Conservation (phyloP, 768 basidiomycete species). For the Vararia minispora region DNA sequence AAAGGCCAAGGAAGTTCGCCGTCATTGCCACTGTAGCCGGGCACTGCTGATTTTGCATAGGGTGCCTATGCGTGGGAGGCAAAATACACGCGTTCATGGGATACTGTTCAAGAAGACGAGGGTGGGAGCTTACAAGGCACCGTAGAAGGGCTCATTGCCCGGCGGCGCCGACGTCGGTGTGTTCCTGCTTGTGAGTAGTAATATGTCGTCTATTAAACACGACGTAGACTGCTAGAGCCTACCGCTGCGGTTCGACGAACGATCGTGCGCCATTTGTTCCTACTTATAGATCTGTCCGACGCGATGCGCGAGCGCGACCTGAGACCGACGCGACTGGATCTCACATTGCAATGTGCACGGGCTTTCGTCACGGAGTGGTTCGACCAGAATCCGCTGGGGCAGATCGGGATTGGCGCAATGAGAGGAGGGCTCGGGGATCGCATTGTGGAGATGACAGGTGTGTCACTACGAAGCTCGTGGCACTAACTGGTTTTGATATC, state of each 20-base stretch:
- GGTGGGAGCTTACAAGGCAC: constrained; percentile 82
- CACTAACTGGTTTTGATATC: neutral
- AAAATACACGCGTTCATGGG: constrained; percentile 90
- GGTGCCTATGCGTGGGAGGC: constrained; percentile 96
- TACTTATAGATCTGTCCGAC: constrained; percentile 84
- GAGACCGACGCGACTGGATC: constrained; percentile 87
- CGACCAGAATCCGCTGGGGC: constrained; percentile 97
- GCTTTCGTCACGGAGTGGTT: constrained; percentile 97
- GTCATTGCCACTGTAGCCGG: neutral
- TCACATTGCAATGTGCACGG: constrained; percentile 81
- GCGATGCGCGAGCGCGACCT: constrained; percentile 96
- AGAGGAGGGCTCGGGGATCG: constrained; percentile 85
- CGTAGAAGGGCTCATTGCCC: constrained; percentile 81
- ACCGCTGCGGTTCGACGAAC: constrained; percentile 82
- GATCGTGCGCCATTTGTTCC: constrained; percentile 90
- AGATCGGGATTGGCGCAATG: constrained; percentile 93
- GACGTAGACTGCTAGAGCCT: constrained; percentile 66
- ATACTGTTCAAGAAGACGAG: constrained; percentile 94
- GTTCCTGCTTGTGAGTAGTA: constrained; percentile 13
- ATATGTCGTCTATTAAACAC: constrained; percentile 1
- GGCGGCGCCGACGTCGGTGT: constrained; percentile 75
- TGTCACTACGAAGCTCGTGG: constrained; percentile 12
- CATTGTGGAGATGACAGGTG: constrained; percentile 88
- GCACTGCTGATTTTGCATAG: constrained; percentile 22
- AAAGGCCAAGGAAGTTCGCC: constrained; percentile 14